phyloP scores from a whole-genome alignment of 2,329 filamentous ascomycete species.

The Scorias spongiosa region DNA sequence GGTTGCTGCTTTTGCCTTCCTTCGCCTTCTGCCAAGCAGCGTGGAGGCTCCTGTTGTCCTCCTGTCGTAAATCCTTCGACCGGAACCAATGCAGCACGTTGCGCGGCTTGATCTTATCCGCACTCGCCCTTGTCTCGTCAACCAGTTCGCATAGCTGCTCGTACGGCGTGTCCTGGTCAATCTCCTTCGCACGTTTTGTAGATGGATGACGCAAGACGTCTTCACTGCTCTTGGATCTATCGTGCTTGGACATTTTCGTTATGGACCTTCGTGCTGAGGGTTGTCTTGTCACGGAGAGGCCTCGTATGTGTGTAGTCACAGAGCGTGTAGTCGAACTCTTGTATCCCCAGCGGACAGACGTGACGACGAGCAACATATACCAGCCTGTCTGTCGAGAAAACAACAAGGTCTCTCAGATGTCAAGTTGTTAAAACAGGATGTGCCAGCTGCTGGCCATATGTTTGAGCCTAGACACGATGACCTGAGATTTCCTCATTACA shows the following conservation, averaged over 20 bases:
- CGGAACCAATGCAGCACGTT: conserved; percentile 37
- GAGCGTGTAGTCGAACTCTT: too few species aligned
- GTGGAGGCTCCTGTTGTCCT: conserved; percentile 34
- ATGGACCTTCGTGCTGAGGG: not conserved
- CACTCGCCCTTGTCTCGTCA: conserved; percentile 23
- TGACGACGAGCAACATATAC: too few species aligned
- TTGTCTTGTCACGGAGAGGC: too few species aligned
- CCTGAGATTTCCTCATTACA: too few species aligned
- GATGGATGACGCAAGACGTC: conserved; percentile 26
- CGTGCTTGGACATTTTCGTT: conserved; percentile 5
- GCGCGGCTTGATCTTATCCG: conserved; percentile 15
- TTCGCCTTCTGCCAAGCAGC: conserved; percentile 32
- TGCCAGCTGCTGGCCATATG: too few species aligned
- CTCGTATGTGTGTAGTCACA: too few species aligned
- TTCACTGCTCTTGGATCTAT: conserved; percentile 4
- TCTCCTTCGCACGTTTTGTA: conserved; percentile 34
- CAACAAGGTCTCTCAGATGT: too few species aligned
- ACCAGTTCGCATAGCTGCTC: conserved; percentile 26
- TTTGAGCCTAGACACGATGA: too few species aligned
- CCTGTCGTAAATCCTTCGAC: conserved; percentile 34
- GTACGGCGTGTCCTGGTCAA: conserved; percentile 31
- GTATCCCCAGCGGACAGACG: too few species aligned
- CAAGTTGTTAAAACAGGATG: too few species aligned
- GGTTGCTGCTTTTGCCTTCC: conserved; percentile 22
- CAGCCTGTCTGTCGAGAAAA: too few species aligned